A percentile compares a stretch with the other conserved stretches of the same genome.
Conservation (phyloP, 805 yeast genomes). For the Metschnikowia dekortorum region DNA sequence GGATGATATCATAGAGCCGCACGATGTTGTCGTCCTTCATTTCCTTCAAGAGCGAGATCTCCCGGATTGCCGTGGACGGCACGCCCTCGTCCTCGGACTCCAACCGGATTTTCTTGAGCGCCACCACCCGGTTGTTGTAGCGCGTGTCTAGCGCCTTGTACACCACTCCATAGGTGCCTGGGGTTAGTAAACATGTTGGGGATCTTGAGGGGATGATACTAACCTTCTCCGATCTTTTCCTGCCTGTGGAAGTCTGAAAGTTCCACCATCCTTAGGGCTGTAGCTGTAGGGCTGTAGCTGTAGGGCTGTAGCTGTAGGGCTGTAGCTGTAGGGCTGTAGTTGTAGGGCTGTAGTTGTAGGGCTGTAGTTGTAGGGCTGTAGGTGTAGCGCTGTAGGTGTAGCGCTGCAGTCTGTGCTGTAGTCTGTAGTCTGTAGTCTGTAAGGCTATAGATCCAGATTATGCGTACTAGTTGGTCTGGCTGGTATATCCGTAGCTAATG, state of each 20-base stretch:
- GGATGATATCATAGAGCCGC: slow-evolving; percentile 87
- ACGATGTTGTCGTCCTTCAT: slow-evolving; percentile 92
- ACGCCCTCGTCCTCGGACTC: slow-evolving; percentile 98
- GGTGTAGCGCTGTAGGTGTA: too few species aligned
- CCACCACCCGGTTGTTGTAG: slow-evolving; percentile 91
- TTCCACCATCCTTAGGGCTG: slow-evolving; percentile 54
- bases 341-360: too few species aligned
- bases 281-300: too few species aligned
- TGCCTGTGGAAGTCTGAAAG: slow-evolving; percentile 87
- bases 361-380: too few species aligned
- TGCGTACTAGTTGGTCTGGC: not conserved
- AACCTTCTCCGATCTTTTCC: slow-evolving; percentile 96
- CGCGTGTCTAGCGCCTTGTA: slow-evolving; percentile 89
- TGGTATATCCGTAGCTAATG: not conserved
- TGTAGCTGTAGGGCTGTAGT: too few species aligned
- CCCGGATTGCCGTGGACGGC: slow-evolving; percentile 96
- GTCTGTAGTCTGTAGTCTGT: too few species aligned
- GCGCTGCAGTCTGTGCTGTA: too few species aligned
- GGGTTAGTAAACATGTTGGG: slow-evolving; percentile 8
- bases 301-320: too few species aligned
- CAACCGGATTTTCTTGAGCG: slow-evolving; percentile 87
- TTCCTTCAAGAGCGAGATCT: slow-evolving; percentile 90
- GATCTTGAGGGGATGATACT: not conserved
- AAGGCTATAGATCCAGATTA: too few species aligned
- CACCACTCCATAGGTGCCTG: slow-evolving; percentile 94